Conservation (phyloP, 345 rosid species). For the Raphanus raphanistrum region DNA sequence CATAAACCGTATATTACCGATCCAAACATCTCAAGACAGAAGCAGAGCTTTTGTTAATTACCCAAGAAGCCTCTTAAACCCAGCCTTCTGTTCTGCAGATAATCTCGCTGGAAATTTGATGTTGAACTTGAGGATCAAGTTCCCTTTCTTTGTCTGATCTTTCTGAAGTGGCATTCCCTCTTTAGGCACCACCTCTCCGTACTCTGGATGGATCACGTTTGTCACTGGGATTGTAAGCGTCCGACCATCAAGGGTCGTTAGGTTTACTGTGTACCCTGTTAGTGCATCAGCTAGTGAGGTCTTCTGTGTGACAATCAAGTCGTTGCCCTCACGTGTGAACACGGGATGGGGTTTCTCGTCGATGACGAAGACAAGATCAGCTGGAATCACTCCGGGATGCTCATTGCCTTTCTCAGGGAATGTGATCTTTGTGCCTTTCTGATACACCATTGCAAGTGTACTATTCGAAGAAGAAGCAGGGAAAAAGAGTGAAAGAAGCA, state of each 20-base stretch:
- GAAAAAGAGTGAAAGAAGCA: too few species aligned
- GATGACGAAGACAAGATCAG: conserved; percentile 54
- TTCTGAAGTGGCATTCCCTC: conserved; percentile 70
- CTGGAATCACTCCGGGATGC: conserved; percentile 44
- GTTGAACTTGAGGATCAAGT: conserved; percentile 59
- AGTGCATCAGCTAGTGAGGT: conserved; percentile 59
- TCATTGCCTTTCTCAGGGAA: conserved; percentile 55
- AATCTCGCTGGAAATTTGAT: conserved; percentile 57
- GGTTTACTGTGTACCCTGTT: conserved; percentile 49
- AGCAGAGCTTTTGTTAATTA: not conserved
- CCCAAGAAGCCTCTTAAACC: conserved; percentile 50
- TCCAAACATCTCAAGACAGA: conserved; percentile 1
- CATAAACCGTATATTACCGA: not conserved
- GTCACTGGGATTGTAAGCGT: conserved; percentile 45
- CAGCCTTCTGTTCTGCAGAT: conserved; percentile 53
- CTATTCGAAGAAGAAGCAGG: too few species aligned
- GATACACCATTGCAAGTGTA: too few species aligned
- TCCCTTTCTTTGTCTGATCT: conserved; percentile 58
- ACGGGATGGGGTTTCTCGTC: conserved; percentile 62
- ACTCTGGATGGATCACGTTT: conserved; percentile 52
- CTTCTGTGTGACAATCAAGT: conserved; percentile 47
- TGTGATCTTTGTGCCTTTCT: conserved; percentile 55
- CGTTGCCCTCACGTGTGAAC: conserved; percentile 59
- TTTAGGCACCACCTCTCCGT: conserved; percentile 50
- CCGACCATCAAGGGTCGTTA: conserved; percentile 61